A percentile compares a stretch with the other conserved stretches of the same genome.
Evolutionary conservation across 768 basidiomycete genomes (phyloP).

Genomic region (Nidularia pulvinata): DNA sequence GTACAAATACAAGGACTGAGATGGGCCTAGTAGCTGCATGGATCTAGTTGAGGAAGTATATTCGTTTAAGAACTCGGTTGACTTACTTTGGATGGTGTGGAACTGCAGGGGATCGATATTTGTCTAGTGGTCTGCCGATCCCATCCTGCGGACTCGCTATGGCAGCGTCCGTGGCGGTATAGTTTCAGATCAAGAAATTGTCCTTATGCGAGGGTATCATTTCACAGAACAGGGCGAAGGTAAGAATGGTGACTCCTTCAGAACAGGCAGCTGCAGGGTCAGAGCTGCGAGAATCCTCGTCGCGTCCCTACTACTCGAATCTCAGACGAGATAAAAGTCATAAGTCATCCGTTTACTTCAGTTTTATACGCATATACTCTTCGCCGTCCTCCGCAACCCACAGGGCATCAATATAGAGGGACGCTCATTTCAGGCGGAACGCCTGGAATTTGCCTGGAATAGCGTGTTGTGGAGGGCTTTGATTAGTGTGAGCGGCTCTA

Average conservation of each 20-base stretch:
- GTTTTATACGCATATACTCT: constrained; percentile 35
- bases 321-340: not conserved
- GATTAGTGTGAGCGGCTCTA: constrained; percentile 45
- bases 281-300: constrained; percentile 29
- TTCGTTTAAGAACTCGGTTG: no score
- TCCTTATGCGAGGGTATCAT: not conserved
- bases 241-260: constrained; percentile 38
- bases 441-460: no score
- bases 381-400: constrained; percentile 42
- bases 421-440: constrained; percentile 53
- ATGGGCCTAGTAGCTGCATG: no score
- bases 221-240: constrained; percentile 28
- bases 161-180: no score
- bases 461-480: constrained; percentile 58
- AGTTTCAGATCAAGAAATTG: not conserved
- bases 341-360: constrained; percentile 20
- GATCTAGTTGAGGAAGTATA: no score
- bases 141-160: no score
- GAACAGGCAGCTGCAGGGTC: constrained; percentile 27
- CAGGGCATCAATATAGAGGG: constrained; percentile 58
- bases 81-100: no score
- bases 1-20: no score
- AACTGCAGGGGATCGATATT: no score
- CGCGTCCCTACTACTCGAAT: constrained; percentile 19
- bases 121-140: no score